Evolutionary conservation across 805 yeast genomes (phyloP), one percentile per base, ranked within the genome.

Genomic region (Myxozyma lipomycoides): DNA sequence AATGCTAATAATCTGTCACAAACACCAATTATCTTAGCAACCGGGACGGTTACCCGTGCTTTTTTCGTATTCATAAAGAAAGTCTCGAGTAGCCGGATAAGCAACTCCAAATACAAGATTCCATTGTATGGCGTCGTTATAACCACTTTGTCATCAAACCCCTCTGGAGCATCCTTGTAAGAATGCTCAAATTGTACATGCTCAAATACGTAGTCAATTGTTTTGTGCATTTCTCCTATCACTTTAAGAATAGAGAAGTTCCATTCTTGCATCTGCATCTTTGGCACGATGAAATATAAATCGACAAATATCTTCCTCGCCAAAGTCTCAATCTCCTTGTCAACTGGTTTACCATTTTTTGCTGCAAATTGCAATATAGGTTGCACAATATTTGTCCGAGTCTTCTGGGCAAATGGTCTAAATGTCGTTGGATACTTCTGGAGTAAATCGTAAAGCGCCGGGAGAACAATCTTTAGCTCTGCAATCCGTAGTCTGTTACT

Each of bases 231-330:
- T 26, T 55, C 59, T 2, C 42, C 51, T 6, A 55, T 24, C 5
- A 40, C 35, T 15, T 38, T 37, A 7, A 55, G 10, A 4, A 48
- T 22, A 3, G 59, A 19, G 17, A 48, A 23, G 19, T 41, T 40
- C 59, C 59, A 55, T 24, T 51, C 56, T 6, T 39, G 40, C 4
- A 17, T 42, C n/a, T 45, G 51, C 10, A 43, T 39, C 30, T 52
- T 55, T 10, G 59, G 56, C 7, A 37, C 47, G 4, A 47, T 35
- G 6, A 37, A 36, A 32, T 55, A 51, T 23, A 42, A 17, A 15
- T 43, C 38, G 10, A 43, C 53, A 21, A 19, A 55, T 10, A 51
- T 12, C 18, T 48, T 48, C 10, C 56, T 48, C 25, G 49, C 43
- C 35, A 24, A 34, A 2, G 4, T 28, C 36, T 55, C 59, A 12